These are phyloP conservation scores for Grosmannia penicillata DNA, from an alignment of 2,329 filamentous ascomycete genomes.

Conservation along the genomic window DNA sequence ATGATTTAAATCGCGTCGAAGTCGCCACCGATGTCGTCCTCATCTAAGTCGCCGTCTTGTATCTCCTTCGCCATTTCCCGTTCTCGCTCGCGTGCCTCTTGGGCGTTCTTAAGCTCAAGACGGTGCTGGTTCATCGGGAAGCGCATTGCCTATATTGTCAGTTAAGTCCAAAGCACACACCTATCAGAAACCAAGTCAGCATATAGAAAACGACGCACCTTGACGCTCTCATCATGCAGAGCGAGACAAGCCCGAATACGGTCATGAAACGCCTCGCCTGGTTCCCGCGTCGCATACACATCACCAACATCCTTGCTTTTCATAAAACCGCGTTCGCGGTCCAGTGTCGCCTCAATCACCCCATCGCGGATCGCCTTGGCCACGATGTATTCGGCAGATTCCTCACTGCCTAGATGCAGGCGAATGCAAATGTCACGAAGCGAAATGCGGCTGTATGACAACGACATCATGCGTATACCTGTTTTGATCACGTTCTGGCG, in stretches of 20 bases:
- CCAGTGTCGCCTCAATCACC: constrained; percentile 87
- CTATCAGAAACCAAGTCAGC: background rate
- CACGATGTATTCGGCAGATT: constrained; percentile 97
- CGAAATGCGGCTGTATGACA: constrained; percentile 95
- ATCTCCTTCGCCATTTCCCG: constrained; percentile 98
- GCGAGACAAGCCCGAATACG: constrained; percentile 83
- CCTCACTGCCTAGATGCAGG: constrained; percentile 82
- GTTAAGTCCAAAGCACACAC: no score
- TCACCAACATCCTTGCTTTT: constrained; percentile 96
- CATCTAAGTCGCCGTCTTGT: constrained; percentile 90
- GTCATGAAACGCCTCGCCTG: constrained; percentile 94
- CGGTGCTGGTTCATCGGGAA: constrained; percentile 99
- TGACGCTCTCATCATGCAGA: constrained; percentile 94
- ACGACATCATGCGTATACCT: constrained; percentile 95
- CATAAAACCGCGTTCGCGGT: constrained; percentile 93
- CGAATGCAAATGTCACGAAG: constrained; percentile 95
- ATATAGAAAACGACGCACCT: constrained; percentile 41
- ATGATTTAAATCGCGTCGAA: constrained; percentile 81
- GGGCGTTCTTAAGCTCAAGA: constrained; percentile 91
- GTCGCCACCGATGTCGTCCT: constrained; percentile 88
- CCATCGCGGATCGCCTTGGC: constrained; percentile 96
- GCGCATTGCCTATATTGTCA: constrained; percentile 62
- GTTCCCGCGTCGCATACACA: constrained; percentile 89
- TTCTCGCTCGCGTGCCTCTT: constrained; percentile 94
- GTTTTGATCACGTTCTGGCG: constrained; percentile 99